Evolutionary conservation across 1,284 basidiomycete species (phyloP).

Genomic region (Phellopilus nigrolimitatus): DNA sequence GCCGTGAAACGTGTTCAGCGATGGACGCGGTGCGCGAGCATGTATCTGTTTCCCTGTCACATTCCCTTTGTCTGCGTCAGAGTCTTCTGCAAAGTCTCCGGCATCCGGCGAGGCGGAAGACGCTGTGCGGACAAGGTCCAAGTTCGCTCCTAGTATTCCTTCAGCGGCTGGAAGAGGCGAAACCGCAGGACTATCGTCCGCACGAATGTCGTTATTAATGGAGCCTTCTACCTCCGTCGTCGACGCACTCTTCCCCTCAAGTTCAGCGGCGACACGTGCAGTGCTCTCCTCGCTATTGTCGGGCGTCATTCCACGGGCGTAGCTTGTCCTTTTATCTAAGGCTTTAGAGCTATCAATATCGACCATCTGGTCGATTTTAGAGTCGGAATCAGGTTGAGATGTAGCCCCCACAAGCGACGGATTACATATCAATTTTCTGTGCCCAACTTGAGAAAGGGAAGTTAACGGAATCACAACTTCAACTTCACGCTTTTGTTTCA

Average conservation of each 20-base stretch:
- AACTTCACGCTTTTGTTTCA: too few relatives aligned
- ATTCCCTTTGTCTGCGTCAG: constrained; percentile 36
- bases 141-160: too few relatives aligned
- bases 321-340: neutral
- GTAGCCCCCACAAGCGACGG: too few relatives aligned
- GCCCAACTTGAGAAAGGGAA: too few relatives aligned
- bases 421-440: too few relatives aligned
- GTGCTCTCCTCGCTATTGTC: neutral
- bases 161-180: constrained; percentile 14
- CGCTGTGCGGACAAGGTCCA: too few relatives aligned
- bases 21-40: constrained; percentile 26
- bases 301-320: neutral
- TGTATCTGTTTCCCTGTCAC: constrained; percentile 22
- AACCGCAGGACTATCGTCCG: neutral
- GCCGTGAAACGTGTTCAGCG: constrained; percentile 35
- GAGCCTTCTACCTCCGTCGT: constrained; percentile 1
- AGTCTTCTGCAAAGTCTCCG: constrained; percentile 20
- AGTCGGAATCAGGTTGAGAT: too few relatives aligned
- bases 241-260: neutral
- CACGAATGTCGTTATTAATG: neutral
- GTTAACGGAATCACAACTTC: neutral
- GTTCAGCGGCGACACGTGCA: neutral
- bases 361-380: too few relatives aligned
- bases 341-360: neutral
- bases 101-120: neutral